Evolutionary conservation across 2,329 filamentous ascomycete genomes (phyloP).

Genomic region (Botrytis pseudocinerea): DNA sequence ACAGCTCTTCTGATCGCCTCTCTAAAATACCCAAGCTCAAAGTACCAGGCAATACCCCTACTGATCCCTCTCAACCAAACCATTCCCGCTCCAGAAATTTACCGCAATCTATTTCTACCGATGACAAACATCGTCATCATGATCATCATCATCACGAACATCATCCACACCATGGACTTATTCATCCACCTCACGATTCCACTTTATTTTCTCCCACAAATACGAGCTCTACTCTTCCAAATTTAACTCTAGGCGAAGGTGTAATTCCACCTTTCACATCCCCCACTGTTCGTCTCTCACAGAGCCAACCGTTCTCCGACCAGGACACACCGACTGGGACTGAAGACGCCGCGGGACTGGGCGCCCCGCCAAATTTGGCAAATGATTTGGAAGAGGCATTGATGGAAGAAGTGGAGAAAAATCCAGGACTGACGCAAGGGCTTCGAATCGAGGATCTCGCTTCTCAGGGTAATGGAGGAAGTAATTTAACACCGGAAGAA

Average conservation of each 20-base stretch:
- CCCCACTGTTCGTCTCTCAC: background rate
- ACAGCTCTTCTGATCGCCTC: slow-evolving; percentile 5
- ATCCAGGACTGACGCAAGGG: background rate
- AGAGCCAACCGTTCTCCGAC: background rate
- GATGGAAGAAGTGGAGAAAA: slow-evolving; percentile 5
- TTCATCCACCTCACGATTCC: slow-evolving; percentile 3
- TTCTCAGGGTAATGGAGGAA: background rate
- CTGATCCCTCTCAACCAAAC: slow-evolving; percentile 1
- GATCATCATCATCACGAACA: background rate
- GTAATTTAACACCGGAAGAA: background rate
- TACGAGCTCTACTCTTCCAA: background rate
- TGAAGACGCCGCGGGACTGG: background rate
- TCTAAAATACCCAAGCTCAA: slow-evolving; percentile 11
- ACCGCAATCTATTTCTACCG: background rate
- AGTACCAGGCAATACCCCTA: slow-evolving; percentile 4
- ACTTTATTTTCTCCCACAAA: background rate
- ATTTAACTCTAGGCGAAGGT: background rate
- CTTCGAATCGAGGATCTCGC: background rate
- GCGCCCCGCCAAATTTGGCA: slow-evolving; percentile 2
- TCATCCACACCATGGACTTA: slow-evolving; percentile 3
- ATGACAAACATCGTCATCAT: background rate
- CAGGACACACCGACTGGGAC: background rate
- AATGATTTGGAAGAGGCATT: slow-evolving; percentile 14
- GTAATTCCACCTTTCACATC: slow-evolving; percentile 16
- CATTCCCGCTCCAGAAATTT: slow-evolving; percentile 12